Evolutionary conservation across 2,329 filamentous ascomycete species (phyloP).

Genomic region (Aspergillus sp.): DNA sequence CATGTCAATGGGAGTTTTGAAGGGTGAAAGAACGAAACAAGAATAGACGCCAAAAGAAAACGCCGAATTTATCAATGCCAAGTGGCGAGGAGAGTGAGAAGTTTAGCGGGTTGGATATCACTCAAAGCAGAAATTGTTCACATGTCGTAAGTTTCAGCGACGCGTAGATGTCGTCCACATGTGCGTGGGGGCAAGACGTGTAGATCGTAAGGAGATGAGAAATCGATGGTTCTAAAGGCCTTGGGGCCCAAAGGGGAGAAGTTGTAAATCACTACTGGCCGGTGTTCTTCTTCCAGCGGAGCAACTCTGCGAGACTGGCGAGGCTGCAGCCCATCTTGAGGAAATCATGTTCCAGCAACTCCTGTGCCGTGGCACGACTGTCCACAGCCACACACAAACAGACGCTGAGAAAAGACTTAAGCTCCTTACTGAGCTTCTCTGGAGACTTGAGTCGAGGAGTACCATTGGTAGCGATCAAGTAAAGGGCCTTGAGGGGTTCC

Average conservation of each 20-base stretch:
- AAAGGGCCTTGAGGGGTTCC: slow-evolving; percentile 94
- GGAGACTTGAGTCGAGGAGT: slow-evolving; percentile 97
- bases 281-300: slow-evolving; percentile 63
- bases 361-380: slow-evolving; percentile 85
- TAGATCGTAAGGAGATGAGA: slow-evolving; percentile 20
- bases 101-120: slow-evolving; percentile 27
- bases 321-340: slow-evolving; percentile 86
- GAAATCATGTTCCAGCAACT: slow-evolving; percentile 90
- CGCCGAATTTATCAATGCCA: slow-evolving; percentile 34
- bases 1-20: slow-evolving; percentile 10
- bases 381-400: slow-evolving; percentile 97
- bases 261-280: slow-evolving; percentile 30
- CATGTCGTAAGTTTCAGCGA: slow-evolving; percentile 25
- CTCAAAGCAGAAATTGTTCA: slow-evolving; percentile 15
- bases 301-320: slow-evolving; percentile 77
- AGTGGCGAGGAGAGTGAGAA: slow-evolving; percentile 23
- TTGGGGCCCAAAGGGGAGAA: not conserved
- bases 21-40: not conserved
- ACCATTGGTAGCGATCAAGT: slow-evolving; percentile 96
- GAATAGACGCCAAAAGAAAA: slow-evolving; percentile 22
- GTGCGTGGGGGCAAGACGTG: slow-evolving; percentile 26
- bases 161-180: slow-evolving; percentile 32
- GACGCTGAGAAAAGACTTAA: slow-evolving; percentile 94
- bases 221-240: slow-evolving; percentile 7
- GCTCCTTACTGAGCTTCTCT: slow-evolving; percentile 94